Evolutionary conservation across 805 yeast genomes (phyloP).

Genomic region (Starmerella vaccinii): DNA sequence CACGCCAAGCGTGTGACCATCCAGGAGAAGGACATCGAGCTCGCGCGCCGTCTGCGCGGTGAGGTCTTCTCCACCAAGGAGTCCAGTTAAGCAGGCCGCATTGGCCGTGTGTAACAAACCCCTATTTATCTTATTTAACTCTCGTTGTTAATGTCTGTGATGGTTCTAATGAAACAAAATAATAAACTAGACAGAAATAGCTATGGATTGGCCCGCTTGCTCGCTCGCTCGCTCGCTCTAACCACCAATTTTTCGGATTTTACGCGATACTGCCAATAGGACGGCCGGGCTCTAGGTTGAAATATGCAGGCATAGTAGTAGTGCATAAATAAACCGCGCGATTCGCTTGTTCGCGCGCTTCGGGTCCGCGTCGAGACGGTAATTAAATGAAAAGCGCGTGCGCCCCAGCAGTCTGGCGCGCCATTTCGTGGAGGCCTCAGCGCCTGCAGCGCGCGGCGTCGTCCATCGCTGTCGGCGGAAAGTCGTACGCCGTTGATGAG

Average conservation of each 20-base stretch:
- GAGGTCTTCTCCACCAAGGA: constrained; percentile 35
- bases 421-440: background rate
- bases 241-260: no score
- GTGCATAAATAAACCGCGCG: background rate
- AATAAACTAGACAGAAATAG: no score
- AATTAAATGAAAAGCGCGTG: background rate
- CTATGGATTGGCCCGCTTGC: no score
- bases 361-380: background rate
- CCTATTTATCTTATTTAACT: constrained; percentile 17
- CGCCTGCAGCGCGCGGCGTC: background rate
- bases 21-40: constrained; percentile 83
- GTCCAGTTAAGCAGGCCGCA: constrained; percentile 12
- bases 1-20: constrained; percentile 91
- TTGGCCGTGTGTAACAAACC: constrained; percentile 1
- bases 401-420: background rate
- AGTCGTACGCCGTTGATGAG: constrained; percentile 42
- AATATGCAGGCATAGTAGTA: background rate
- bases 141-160: constrained; percentile 5
- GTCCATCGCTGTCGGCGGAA: constrained; percentile 8
- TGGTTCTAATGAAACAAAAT: background rate
- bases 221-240: no score
- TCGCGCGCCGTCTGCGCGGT: constrained; percentile 87
- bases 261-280: background rate
- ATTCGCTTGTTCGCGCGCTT: no score
- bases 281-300: background rate